Percentiles rank a stretch among this genome's conserved stretches.
These are phyloP conservation scores for Phlebopus sp. DNA, from an alignment of 1,284 basidiomycete species.

Conservation along the genomic window DNA sequence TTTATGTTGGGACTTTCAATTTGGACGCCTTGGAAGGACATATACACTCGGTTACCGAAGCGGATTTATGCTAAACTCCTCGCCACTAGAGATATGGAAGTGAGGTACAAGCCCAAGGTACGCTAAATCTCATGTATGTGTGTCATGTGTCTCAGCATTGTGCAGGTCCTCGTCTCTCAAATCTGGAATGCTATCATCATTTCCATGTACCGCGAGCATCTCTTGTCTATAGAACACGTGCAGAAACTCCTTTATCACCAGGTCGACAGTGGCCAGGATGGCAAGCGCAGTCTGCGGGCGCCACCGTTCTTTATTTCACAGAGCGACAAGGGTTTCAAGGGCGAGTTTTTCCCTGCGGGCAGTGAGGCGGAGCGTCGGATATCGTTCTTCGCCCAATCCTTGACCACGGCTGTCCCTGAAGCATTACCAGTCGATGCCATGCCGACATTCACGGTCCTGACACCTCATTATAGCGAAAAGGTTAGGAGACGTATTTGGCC, in stretches of 20 bases:
- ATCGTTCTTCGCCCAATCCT: slow-evolving; percentile 94
- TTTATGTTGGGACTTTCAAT: slow-evolving; percentile 90
- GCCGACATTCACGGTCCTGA: slow-evolving; percentile 96
- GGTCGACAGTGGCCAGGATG: slow-evolving; percentile 79
- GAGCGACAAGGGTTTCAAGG: slow-evolving; percentile 77
- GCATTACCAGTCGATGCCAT: slow-evolving; percentile 92
- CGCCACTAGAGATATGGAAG: slow-evolving; percentile 89
- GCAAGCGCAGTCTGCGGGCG: slow-evolving; percentile 84
- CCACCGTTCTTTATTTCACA: slow-evolving; percentile 96
- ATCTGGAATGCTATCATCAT: slow-evolving; percentile 99
- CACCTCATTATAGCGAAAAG: slow-evolving; percentile 96
- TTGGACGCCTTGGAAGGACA: slow-evolving; percentile 97
- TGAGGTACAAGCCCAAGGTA: slow-evolving; percentile 96
- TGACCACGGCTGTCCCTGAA: slow-evolving; percentile 87
- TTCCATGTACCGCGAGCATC: slow-evolving; percentile 97
- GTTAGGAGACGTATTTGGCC: slow-evolving; percentile 32
- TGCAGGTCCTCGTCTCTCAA: slow-evolving; percentile 89
- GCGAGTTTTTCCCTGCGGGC: slow-evolving; percentile 90
- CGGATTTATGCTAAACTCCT: slow-evolving; percentile 92
- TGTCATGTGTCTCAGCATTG: not conserved
- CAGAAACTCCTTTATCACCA: slow-evolving; percentile 95
- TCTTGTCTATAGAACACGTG: slow-evolving; percentile 94
- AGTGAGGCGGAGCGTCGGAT: slow-evolving; percentile 94
- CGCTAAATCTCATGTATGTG: slow-evolving; percentile 13
- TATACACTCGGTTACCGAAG: slow-evolving; percentile 90